These are phyloP conservation scores for Lophiotrema nucula DNA, from an alignment of 495 filamentous ascomycete species.

Conservation along the genomic window DNA sequence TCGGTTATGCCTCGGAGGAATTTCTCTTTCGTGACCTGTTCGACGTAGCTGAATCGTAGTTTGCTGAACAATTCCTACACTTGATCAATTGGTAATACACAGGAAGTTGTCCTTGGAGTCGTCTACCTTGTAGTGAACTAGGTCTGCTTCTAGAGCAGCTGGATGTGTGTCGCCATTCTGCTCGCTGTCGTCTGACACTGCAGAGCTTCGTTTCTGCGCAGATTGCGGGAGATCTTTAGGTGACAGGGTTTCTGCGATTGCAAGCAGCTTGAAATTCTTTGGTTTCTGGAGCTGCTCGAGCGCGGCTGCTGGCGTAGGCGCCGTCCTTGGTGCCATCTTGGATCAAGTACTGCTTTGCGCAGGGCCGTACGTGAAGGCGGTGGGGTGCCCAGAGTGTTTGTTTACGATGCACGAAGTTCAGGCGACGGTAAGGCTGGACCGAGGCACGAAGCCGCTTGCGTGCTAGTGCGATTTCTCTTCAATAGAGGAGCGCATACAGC, in stretches of 20 bases:
- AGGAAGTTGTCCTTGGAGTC: no score
- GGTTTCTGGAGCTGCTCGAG: constrained; percentile 28
- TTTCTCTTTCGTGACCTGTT: constrained; percentile 78
- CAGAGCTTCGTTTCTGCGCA: constrained; percentile 45
- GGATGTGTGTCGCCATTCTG: constrained; percentile 69
- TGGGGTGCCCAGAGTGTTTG: not conserved
- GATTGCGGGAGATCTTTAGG: constrained; percentile 45
- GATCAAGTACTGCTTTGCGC: no score
- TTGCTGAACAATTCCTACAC: constrained; percentile 87
- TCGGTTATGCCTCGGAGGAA: constrained; percentile 76
- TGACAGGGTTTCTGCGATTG: constrained; percentile 64
- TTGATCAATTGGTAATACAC: no score
- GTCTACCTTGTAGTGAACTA: constrained; percentile 81
- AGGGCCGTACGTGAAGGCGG: not conserved
- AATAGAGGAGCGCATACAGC: no score
- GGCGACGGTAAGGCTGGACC: not conserved
- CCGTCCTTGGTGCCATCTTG: constrained; percentile 2
- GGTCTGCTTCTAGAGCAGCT: constrained; percentile 74
- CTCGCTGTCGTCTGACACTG: constrained; percentile 67
- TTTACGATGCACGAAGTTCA: not conserved
- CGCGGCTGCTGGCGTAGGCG: constrained; percentile 1
- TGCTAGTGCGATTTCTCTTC: no score
- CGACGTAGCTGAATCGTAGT: constrained; percentile 89
- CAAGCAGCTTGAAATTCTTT: constrained; percentile 62
- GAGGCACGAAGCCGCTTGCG: no score